A percentile compares a stretch with the other conserved stretches of the same genome.
phyloP scores from a whole-genome alignment of 2,329 filamentous ascomycete genomes.

The Exophiala calicioides region DNA sequence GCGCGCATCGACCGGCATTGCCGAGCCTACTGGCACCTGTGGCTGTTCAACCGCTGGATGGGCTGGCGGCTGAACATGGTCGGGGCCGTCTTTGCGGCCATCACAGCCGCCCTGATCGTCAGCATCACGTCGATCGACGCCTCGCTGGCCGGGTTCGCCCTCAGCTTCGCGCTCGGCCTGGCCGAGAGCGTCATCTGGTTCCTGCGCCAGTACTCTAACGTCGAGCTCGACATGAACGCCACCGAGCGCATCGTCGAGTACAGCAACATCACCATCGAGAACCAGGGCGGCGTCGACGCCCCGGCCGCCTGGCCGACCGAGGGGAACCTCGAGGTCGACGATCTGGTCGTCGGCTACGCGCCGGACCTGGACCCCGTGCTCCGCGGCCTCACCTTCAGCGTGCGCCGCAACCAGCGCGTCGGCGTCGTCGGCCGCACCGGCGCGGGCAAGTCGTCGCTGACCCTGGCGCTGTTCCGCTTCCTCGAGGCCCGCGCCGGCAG shows the following conservation, averaged over 20 bases:
- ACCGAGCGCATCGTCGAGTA: conserved; percentile 77
- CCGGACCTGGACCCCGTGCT: conserved; percentile 70
- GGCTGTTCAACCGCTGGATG: conserved; percentile 77
- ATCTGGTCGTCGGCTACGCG: conserved; percentile 72
- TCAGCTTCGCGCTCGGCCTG: conserved; percentile 73
- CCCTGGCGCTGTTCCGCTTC: conserved; percentile 75
- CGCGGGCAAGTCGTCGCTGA: conserved; percentile 75
- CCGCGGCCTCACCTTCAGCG: conserved; percentile 66
- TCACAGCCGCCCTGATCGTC: conserved; percentile 67
- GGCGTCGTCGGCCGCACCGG: conserved; percentile 79
- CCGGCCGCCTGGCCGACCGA: conserved; percentile 75
- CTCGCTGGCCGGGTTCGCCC: conserved; percentile 71
- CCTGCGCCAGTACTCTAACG: conserved; percentile 66
- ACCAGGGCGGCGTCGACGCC: conserved; percentile 60
- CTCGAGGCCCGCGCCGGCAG: conserved; percentile 66
- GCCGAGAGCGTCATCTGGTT: conserved; percentile 64
- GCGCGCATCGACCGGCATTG: conserved; percentile 67
- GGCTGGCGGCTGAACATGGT: conserved; percentile 70
- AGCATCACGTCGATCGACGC: conserved; percentile 63
- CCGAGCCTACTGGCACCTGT: conserved; percentile 66
- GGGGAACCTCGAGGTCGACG: conserved; percentile 70
- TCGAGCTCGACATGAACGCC: conserved; percentile 78
- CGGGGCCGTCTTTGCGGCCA: conserved; percentile 67
- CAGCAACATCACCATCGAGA: conserved; percentile 66
- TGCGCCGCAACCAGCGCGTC: conserved; percentile 67